Evolutionary conservation across 2,329 filamentous ascomycete species (phyloP), one percentile per base, ranked within the genome.

Genomic region (Paecilomyces dactylethromorphus): DNA sequence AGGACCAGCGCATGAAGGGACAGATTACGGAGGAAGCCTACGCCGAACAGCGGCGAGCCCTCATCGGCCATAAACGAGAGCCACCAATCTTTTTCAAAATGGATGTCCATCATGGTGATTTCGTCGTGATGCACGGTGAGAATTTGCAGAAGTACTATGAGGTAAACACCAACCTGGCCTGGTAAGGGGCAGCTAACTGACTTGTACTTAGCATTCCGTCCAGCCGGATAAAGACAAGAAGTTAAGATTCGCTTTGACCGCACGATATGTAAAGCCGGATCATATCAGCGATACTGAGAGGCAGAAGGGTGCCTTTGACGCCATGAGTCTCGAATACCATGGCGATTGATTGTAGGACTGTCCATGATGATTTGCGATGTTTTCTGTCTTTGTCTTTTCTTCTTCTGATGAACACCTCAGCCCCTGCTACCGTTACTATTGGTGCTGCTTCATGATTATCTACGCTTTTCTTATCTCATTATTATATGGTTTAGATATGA

Each of bases 121-220:
- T 85, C 21, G 76, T 85, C 0, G 72, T 85, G 8, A 86, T 86
- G 84, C 78, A 84, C 64, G 84, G 83, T 0, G 75, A 73, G 4
- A 69, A 72, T 2, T 68, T 86, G 12, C 84, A 86, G 66, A 78
- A 78, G 62, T 85, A 79, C 61, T 82, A 79, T 39, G 83, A 86
- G 70, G 74, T 76, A 63, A 66, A 59, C 12, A 3, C 21, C 35
- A 2, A 35, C 2, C 12, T 54, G 10, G 31, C 32, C 10, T 24
- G 29, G 7, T 35, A 39, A 24, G 7, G 29, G 6, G 26, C 22
- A 39, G 12, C 21, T 3, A 3, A 31, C 21, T 56, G 13, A 56
- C 33, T 8, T 24, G 15, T 21, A 22, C 2, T 7, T 52, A 73
- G 72, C 73, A 76, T 57, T 60, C 65, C 0, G 72, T 76, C 24